These are phyloP conservation scores for Pseudogymnoascus sp. DNA, from an alignment of 2,329 filamentous ascomycete genomes.

Conservation along the genomic window DNA sequence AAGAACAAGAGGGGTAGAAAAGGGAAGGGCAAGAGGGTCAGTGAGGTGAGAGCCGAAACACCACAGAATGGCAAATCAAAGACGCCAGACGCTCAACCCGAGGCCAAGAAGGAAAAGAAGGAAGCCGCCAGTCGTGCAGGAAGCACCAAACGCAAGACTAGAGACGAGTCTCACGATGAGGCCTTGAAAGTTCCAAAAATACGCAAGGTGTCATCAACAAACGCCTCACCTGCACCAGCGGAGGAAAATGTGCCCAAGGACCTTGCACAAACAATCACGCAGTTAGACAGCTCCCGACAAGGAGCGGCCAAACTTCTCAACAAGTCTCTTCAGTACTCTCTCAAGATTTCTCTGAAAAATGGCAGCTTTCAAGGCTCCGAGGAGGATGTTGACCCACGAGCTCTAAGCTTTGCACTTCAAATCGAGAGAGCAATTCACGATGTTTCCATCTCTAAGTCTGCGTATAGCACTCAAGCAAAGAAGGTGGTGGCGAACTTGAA, in stretches of 20 bases:
- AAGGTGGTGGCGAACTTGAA: conserved; percentile 81
- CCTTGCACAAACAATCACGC: conserved; percentile 43
- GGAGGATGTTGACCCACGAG: conserved; percentile 56
- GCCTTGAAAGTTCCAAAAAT: conserved; percentile 34
- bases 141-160: conserved; percentile 49
- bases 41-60: conserved; percentile 43
- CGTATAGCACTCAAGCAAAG: conserved; percentile 59
- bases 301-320: conserved; percentile 63
- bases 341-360: conserved; percentile 60
- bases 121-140: conserved; percentile 31
- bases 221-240: conserved; percentile 26
- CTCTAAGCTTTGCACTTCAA: conserved; percentile 65
- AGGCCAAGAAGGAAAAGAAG: conserved; percentile 38
- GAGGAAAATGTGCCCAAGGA: conserved; percentile 40
- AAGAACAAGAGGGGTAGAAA: conserved; percentile 57
- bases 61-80: conserved; percentile 30
- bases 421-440: conserved; percentile 68
- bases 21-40: conserved; percentile 51
- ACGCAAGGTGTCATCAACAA: conserved; percentile 49
- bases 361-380: conserved; percentile 56
- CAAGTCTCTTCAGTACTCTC: conserved; percentile 59
- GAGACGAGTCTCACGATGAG: conserved; percentile 48
- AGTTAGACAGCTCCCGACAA: conserved; percentile 57
- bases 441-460: conserved; percentile 44
- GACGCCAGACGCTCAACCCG: conserved; percentile 18